Conservation (phyloP, 2,329 filamentous ascomycete genomes). For the Colletotrichum brevisporum region DNA sequence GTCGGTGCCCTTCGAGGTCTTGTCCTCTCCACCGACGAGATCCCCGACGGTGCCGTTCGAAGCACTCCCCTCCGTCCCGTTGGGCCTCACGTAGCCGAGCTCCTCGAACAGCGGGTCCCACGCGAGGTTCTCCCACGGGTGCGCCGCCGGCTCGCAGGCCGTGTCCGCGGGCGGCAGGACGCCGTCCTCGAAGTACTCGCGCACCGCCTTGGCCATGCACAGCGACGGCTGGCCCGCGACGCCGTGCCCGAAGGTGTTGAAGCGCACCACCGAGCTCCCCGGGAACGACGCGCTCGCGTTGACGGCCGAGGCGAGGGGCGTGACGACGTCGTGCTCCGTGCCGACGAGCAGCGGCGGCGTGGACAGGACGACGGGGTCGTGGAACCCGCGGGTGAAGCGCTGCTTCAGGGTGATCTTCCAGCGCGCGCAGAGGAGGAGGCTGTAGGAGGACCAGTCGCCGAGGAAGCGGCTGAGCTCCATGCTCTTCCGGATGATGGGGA, state of each 20-base stretch:
- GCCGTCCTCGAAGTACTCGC: constrained; percentile 2
- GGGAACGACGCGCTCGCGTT: constrained; percentile 16
- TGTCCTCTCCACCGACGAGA: too few relatives aligned
- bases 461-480: constrained; percentile 10
- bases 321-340: constrained; percentile 14
- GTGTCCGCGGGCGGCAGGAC: neutral
- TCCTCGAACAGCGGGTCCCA: neutral
- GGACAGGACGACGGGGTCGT: constrained; percentile 20
- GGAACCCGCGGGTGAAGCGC: constrained; percentile 25
- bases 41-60: constrained; percentile 6
- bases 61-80: neutral
- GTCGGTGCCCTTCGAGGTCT: too few relatives aligned
- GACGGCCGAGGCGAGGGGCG: constrained; percentile 3
- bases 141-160: constrained; percentile 10
- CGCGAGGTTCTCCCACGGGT: constrained; percentile 6
- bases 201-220: constrained; percentile 1
- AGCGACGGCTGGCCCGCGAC: neutral
- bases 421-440: constrained; percentile 11
- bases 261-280: constrained; percentile 7
- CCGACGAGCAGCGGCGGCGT: constrained; percentile 11
- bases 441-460: constrained; percentile 3
- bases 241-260: constrained; percentile 15
- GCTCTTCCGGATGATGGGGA: constrained; percentile 12
- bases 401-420: constrained; percentile 24
- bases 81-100: neutral